phyloP scores from a whole-genome alignment of 2,329 filamentous ascomycete genomes.

The Aureobasidium sp. region DNA sequence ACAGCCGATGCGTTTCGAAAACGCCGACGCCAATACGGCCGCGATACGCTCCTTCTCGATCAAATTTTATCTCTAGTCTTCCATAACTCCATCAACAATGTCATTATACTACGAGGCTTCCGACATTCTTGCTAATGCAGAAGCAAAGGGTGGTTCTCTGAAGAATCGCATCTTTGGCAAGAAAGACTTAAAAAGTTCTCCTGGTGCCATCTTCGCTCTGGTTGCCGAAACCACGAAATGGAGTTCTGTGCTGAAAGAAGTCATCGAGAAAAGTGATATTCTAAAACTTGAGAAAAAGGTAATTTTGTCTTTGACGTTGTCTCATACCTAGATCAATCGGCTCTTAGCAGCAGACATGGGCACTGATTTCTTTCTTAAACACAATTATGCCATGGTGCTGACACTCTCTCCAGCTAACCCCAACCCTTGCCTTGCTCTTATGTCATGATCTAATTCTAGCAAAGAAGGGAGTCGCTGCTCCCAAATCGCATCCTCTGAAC shows the following conservation, averaged over 20 bases:
- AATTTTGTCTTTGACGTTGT: constrained; percentile 12
- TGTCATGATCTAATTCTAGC: constrained; percentile 79
- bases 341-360: neutral
- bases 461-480: constrained; percentile 75
- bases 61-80: constrained; percentile 1
- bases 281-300: constrained; percentile 81
- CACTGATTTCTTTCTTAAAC: neutral
- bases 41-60: neutral
- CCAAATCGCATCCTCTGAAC: constrained; percentile 69
- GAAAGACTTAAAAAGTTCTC: constrained; percentile 66
- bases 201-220: constrained; percentile 78
- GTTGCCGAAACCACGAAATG: constrained; percentile 85
- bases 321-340: neutral
- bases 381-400: neutral
- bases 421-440: constrained; percentile 70
- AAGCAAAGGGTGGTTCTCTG: constrained; percentile 69
- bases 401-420: constrained; percentile 40
- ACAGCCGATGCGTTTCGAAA: neutral
- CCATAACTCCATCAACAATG: constrained; percentile 47
- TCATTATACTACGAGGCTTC: constrained; percentile 93
- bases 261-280: constrained; percentile 75
- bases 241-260: constrained; percentile 76
- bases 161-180: constrained; percentile 77
- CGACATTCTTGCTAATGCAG: constrained; percentile 57
- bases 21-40: neutral